These are phyloP conservation scores for Colletotrichum chlorophyti DNA, from an alignment of 2,329 filamentous ascomycete species.

Conservation along the genomic window DNA sequence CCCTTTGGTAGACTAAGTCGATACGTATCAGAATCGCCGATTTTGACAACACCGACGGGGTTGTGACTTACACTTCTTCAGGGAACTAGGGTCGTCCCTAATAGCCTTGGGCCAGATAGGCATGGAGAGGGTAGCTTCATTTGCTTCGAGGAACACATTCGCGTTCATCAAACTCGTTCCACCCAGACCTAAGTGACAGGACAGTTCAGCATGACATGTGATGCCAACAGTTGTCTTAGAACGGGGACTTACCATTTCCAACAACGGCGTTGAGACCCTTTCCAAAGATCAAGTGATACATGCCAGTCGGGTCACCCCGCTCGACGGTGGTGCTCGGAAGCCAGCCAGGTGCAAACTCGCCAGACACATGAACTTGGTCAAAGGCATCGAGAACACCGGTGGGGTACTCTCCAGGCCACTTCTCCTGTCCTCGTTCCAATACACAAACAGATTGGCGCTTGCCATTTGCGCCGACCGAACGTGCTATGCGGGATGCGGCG, in stretches of 20 bases:
- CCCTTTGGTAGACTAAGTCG: conserved; percentile 61
- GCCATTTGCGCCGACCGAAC: conserved; percentile 48
- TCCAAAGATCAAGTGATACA: conserved; percentile 69
- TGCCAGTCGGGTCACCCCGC: conserved; percentile 61
- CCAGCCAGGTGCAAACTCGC: conserved; percentile 53
- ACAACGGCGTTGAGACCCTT: conserved; percentile 69
- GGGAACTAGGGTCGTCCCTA: conserved; percentile 44
- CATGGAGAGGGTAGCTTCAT: conserved; percentile 58
- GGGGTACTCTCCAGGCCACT: conserved; percentile 72
- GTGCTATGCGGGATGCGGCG: conserved; percentile 69
- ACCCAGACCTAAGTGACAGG: conserved; percentile 58
- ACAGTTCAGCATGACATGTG: conserved; percentile 6
- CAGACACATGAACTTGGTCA: conserved; percentile 62
- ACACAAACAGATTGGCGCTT: conserved; percentile 64
- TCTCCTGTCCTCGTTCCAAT: conserved; percentile 69
- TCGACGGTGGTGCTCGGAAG: conserved; percentile 50
- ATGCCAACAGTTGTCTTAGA: not conserved
- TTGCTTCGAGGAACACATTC: conserved; percentile 69
- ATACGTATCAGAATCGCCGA: not conserved
- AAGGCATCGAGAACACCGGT: conserved; percentile 51
- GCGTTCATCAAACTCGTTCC: conserved; percentile 72
- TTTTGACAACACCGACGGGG: too few relatives aligned
- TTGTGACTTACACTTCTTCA: conserved; percentile 56
- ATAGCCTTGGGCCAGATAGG: conserved; percentile 67
- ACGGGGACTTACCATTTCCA: conserved; percentile 54